A percentile compares a stretch with the other conserved stretches of the same genome.
Evolutionary conservation across 2,329 filamentous ascomycete species (phyloP).

Genomic region (Fusarium graminum): DNA sequence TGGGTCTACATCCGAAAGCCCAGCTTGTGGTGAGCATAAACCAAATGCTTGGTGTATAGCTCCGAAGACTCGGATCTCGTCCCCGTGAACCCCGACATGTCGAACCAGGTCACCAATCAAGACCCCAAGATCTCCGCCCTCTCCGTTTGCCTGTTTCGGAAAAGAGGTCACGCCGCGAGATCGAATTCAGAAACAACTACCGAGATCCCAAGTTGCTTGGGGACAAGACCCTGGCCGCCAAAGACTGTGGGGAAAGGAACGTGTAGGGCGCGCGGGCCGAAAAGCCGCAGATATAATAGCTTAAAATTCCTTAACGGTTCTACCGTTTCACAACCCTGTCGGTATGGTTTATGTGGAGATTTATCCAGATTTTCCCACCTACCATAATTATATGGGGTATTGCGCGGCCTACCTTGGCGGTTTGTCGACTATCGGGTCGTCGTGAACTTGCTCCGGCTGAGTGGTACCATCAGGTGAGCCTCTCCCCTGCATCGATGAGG

Average conservation of each 20-base stretch:
- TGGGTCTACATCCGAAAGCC: slow-evolving; percentile 6
- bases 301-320: slow-evolving; percentile 2
- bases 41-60: not conserved
- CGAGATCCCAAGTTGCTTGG: slow-evolving; percentile 20
- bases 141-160: slow-evolving; percentile 23
- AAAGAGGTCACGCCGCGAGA: slow-evolving; percentile 1
- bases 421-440: not conserved
- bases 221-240: not conserved
- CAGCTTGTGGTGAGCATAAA: not conserved
- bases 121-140: slow-evolving; percentile 24
- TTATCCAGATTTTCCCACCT: slow-evolving; percentile 32
- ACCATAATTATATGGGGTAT: slow-evolving; percentile 5
- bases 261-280: slow-evolving; percentile 14
- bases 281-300: not conserved
- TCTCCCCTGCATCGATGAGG: not conserved
- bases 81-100: not conserved
- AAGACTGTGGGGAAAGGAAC: not conserved
- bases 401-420: not conserved
- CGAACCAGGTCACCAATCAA: slow-evolving; percentile 10
- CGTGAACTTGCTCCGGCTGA: not conserved
- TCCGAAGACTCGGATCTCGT: slow-evolving; percentile 9
- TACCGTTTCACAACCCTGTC: slow-evolving; percentile 22
- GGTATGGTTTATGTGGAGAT: not conserved
- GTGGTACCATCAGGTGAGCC: not conserved
- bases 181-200: slow-evolving; percentile 13